Evolutionary conservation across 2,329 filamentous ascomycete genomes (phyloP), one percentile per base, ranked within the genome.

Genomic region (Mycosphaerella sp.): DNA sequence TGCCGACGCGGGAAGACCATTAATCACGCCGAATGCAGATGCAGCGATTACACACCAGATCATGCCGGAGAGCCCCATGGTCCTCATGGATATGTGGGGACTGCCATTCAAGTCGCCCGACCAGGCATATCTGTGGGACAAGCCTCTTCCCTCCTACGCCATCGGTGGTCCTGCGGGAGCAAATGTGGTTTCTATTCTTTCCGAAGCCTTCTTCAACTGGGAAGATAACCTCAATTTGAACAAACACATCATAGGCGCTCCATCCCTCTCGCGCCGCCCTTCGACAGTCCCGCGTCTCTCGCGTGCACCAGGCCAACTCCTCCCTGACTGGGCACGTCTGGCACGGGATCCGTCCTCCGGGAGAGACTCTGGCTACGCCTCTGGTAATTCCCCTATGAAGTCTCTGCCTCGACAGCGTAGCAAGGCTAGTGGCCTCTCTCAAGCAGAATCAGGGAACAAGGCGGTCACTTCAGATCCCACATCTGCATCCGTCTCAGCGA

Each of bases 71-170:
- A 86, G 81, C 7, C 79, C 86, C 0, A 74, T 83, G 1, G 78
- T 89, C 54, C 75, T 95, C 1, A 79, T 95, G 8, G 89, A 95
- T 64, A 83, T 89, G 72, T 95, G 88, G 88, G 84, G 83, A 57
- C 78, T 91, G 59, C 86, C 89, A 0, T 74, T 92, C 29, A 74
- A 84, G 40, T 81, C 81, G 1, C 79, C 80, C 4, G 72, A 78
- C 39, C 85, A 84, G 2, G 72, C 76, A 8, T 80, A 83, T 59
- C 78, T 95, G 0, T 84, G 81, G 71, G 75, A 83, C n/a, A 78
- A 85, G n/a, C 86, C 88, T 0, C 73, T 95, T 26, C 89, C 89
- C 0, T 79, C 77, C 14, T 89, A 89, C 64, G 71, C 72, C 1
- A 65, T 74, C 1, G 73, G 76, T 12, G 85, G 65, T 23, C 69